Evolutionary conservation across 192 early-diverging fungal species (phyloP).

Genomic region (Coemansia sp.): DNA sequence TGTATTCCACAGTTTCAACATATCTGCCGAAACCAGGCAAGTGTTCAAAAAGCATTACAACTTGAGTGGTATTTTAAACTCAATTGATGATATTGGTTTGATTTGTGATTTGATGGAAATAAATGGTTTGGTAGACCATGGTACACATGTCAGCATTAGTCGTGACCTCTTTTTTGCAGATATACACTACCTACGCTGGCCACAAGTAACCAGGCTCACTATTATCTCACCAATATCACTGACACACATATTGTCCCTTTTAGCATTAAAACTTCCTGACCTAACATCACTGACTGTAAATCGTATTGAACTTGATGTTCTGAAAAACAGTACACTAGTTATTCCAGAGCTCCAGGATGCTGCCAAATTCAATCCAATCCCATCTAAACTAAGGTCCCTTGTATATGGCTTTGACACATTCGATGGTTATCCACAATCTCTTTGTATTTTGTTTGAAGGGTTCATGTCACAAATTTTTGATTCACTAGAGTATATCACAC

Average conservation of each 20-base stretch:
- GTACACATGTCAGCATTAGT: background rate
- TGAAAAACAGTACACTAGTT: background rate
- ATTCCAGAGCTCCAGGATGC: background rate
- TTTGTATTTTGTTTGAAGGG: background rate
- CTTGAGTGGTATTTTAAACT: too few species aligned
- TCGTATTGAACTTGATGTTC: background rate
- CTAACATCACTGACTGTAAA: background rate
- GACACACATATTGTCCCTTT: background rate
- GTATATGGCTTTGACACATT: conserved; percentile 1
- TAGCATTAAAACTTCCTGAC: background rate
- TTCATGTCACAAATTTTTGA: background rate
- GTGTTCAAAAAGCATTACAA: background rate
- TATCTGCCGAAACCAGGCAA: background rate
- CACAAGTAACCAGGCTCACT: background rate
- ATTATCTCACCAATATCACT: background rate
- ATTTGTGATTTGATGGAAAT: background rate
- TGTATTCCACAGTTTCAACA: background rate
- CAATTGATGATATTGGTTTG: background rate
- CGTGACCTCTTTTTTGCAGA: background rate
- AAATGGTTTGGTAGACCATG: background rate
- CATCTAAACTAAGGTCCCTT: background rate
- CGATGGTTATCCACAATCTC: background rate
- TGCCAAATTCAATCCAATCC: too few species aligned
- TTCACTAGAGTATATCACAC: background rate
- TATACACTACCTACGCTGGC: background rate